Percentiles rank a stretch among this genome's conserved stretches.
phyloP scores from a whole-genome alignment of 352 stramenopile genomes.

The Globisporangium polare region DNA sequence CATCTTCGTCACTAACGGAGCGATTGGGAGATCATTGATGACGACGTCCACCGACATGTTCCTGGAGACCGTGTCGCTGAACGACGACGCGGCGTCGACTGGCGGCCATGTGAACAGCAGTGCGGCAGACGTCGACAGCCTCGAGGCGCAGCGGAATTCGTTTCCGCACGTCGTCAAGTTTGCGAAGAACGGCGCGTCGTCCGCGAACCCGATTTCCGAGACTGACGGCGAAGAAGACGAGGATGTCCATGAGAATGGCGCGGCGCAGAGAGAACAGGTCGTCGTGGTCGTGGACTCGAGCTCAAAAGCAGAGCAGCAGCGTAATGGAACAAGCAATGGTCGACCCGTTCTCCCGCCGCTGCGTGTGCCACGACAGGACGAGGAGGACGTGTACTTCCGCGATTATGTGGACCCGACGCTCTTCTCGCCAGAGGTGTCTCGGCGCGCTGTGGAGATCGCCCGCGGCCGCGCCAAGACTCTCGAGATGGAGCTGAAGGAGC shows the following conservation, averaged over 20 bases:
- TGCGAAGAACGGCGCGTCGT: conserved; percentile 7
- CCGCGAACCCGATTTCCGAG: conserved; percentile 20
- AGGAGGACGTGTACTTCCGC: conserved; percentile 29
- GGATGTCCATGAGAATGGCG: conserved; percentile 15
- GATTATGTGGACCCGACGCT: conserved; percentile 79
- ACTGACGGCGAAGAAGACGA: conserved; percentile 21
- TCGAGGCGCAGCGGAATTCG: conserved; percentile 42
- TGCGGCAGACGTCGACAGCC: conserved; percentile 32
- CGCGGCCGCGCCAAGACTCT: conserved; percentile 70
- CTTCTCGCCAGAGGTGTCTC: conserved; percentile 79
- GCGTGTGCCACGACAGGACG: conserved; percentile 20
- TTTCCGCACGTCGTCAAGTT: conserved; percentile 26
- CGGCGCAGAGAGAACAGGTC: conserved; percentile 23
- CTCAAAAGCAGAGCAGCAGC: conserved; percentile 19
- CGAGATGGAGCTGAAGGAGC: conserved; percentile 72
- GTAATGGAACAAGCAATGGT: conserved; percentile 10
- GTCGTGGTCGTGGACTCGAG: conserved; percentile 35
- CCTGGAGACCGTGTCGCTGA: conserved; percentile 75
- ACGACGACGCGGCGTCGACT: conserved; percentile 38
- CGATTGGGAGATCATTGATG: conserved; percentile 13
- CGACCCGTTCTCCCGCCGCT: conserved; percentile 14
- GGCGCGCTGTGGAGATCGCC: conserved; percentile 80
- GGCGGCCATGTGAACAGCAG: conserved; percentile 10
- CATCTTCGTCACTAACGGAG: not conserved
- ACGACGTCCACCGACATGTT: conserved; percentile 37